A percentile compares a stretch with the other conserved stretches of the same genome.
phyloP scores from a whole-genome alignment of 805 yeast species.

The Nakazawaea anatomiae region DNA sequence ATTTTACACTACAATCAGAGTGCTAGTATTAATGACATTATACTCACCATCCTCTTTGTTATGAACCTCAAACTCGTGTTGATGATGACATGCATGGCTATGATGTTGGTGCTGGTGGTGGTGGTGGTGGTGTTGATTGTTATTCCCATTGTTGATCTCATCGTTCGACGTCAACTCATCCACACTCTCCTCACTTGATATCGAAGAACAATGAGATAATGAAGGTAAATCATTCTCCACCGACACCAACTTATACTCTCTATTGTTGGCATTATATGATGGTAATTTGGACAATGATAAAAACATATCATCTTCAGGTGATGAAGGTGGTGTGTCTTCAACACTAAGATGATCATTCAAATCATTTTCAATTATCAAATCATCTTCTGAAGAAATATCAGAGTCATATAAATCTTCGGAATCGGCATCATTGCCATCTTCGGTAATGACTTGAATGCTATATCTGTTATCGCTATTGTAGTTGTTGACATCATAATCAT shows the following conservation, averaged over 20 bases:
- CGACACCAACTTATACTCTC: neutral
- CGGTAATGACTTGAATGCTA: neutral
- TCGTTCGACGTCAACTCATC: neutral
- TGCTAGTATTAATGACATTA: neutral
- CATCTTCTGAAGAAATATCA: conserved; percentile 7
- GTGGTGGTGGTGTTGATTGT: neutral
- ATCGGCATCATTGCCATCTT: conserved; percentile 4
- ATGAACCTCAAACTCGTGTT: neutral
- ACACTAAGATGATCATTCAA: neutral
- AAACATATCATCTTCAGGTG: conserved; percentile 7
- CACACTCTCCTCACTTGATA: conserved; percentile 19
- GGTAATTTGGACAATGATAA: neutral
- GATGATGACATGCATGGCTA: neutral
- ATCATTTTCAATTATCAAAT: conserved; percentile 7
- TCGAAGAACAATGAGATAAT: conserved; percentile 22
- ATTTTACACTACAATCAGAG: neutral
- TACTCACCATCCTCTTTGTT: neutral
- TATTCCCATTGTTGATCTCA: neutral
- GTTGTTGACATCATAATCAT: conserved; percentile 4
- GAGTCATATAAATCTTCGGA: conserved; percentile 10
- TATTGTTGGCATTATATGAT: neutral
- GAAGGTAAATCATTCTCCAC: conserved; percentile 20
- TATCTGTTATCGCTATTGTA: neutral
- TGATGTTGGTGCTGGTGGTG: neutral
- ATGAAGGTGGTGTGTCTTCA: conserved; percentile 5